A percentile compares a stretch with the other conserved stretches of the same genome.
These are phyloP conservation scores for Podila horticola DNA, from an alignment of 192 early-diverging fungal species.

Conservation along the genomic window DNA sequence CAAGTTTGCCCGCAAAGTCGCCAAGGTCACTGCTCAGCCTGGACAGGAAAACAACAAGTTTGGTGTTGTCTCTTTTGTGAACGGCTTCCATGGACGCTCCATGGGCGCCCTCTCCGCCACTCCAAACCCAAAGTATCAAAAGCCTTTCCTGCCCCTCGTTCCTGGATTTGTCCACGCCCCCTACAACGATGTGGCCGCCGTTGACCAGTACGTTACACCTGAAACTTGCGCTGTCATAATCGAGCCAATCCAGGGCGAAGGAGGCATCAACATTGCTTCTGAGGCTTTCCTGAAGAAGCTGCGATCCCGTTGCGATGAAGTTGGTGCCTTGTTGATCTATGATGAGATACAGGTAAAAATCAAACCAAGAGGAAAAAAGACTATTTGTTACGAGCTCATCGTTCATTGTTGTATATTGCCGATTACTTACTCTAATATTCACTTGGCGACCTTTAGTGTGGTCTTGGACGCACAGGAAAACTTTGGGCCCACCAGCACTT, in stretches of 20 bases:
- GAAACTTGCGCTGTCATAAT: conserved; percentile 93
- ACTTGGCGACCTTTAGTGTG: conserved; percentile 70
- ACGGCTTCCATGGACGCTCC: conserved; percentile 97
- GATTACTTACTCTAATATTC: not conserved
- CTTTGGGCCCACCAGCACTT: conserved; percentile 88
- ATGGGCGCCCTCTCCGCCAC: conserved; percentile 98
- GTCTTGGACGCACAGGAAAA: conserved; percentile 89
- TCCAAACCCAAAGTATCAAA: conserved; percentile 92
- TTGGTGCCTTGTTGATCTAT: conserved; percentile 90
- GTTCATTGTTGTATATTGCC: not conserved
- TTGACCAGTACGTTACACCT: conserved; percentile 73
- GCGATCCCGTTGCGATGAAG: conserved; percentile 83
- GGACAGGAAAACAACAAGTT: conserved; percentile 67
- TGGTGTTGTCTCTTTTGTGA: conserved; percentile 85
- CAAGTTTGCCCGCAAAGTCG: conserved; percentile 96
- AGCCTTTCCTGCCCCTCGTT: conserved; percentile 91
- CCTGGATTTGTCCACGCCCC: conserved; percentile 80
- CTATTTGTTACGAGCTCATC: conserved; percentile 6
- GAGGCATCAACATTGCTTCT: conserved; percentile 82
- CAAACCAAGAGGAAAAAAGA: no score
- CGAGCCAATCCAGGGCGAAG: conserved; percentile 98
- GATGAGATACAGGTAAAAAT: conserved; percentile 90
- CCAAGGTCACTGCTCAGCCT: conserved; percentile 64
- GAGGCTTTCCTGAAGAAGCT: conserved; percentile 83
- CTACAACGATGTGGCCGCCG: conserved; percentile 78